Evolutionary conservation across 805 yeast genomes (phyloP), one percentile per base, ranked within the genome.

Genomic region (Cyberlindnera petersonii): DNA sequence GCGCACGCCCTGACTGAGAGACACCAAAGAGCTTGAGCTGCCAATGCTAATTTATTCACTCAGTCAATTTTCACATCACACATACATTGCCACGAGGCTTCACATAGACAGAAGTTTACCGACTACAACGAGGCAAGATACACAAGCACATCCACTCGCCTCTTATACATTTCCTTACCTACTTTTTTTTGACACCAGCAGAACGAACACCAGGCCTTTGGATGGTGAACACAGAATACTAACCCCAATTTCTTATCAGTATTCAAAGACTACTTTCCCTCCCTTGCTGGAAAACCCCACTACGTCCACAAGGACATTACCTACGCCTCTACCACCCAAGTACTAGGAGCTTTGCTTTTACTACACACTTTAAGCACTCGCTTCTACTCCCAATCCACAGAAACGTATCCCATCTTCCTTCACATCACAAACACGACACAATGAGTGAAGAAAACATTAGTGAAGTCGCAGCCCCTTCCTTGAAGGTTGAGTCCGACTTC

Each of bases 391-490:
- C 21, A 8, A 24, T 17, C 27, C n/a, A n/a, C n/a, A n/a, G n/a
- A 32, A 27, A 20, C 13, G 13, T n/a, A n/a, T 32, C 35, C n/a
- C 37, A 24, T 11, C 23, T 21, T 28, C 37, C 30, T 38, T 35
- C 35, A 32, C 16, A 24, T 18, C 23, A 18, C 33, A 21, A 26
- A 20, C 16, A 26, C 28, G 14, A 42, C 23, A 24, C 9, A 2
- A 66, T 66, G 71, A 65, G 70, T 48, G 69, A 65, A 47, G 71
- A 65, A 40, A 66, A 55, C 40, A 48, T 66, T 42, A 61, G 62
- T 33, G 70, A 66, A 36, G 65, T 60, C 19, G 56, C 62, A 26
- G 40, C 46, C 18, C 33, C 50, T 31, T 42, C 60, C 18, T 48
- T 49, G 42, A 55, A 60, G 44, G 51, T 44, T 27, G 49, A 52